Evolutionary conservation across 495 filamentous ascomycete genomes (phyloP).

Genomic region (Aspergillus avenaceus): DNA sequence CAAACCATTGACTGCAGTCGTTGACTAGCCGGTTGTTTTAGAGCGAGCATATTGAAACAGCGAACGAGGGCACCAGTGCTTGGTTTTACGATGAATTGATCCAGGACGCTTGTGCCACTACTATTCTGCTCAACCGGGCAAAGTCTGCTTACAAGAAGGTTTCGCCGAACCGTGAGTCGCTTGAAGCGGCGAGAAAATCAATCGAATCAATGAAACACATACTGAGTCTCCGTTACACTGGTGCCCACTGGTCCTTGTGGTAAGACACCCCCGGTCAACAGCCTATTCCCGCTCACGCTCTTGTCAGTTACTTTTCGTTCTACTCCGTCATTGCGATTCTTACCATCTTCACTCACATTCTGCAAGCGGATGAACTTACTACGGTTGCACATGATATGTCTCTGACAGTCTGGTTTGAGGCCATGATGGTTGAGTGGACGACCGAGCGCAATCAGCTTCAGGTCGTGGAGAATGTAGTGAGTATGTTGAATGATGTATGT

Average conservation of each 20-base stretch:
- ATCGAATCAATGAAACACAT: background rate
- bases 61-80: background rate
- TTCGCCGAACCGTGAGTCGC: background rate
- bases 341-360: background rate
- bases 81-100: background rate
- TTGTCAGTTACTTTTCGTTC: background rate
- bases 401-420: background rate
- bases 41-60: too few species aligned
- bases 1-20: background rate
- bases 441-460: background rate
- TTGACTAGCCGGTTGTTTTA: too few species aligned
- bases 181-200: background rate
- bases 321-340: background rate
- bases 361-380: background rate
- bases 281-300: background rate
- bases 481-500: background rate
- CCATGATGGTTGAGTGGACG: background rate
- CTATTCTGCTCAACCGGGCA: background rate
- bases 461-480: background rate
- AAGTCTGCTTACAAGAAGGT: background rate
- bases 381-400: background rate
- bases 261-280: background rate
- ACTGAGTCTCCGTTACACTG: background rate
- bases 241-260: background rate
- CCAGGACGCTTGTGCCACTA: background rate